Evolutionary conservation across 1,284 basidiomycete genomes (phyloP).

Genomic region (Polyporus tsugae): DNA sequence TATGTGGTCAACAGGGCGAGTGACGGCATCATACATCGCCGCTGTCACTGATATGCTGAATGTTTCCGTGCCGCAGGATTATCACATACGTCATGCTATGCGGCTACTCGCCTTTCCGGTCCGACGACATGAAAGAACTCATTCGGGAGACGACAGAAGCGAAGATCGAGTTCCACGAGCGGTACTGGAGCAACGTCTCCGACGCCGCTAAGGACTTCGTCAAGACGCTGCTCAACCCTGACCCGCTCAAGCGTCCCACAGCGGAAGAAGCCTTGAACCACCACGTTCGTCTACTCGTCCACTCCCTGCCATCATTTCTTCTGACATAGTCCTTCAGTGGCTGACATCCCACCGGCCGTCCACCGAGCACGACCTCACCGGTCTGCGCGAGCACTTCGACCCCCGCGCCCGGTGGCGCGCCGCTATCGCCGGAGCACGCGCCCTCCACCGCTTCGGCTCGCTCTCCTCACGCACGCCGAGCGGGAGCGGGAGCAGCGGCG

Average conservation of each 20-base stretch:
- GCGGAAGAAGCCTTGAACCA: conserved; percentile 76
- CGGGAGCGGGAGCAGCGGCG: conserved; percentile 35
- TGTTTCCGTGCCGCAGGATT: conserved; percentile 58
- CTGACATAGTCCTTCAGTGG: conserved; percentile 58
- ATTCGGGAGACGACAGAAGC: conserved; percentile 85
- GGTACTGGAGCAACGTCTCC: conserved; percentile 94
- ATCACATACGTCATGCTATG: conserved; percentile 95
- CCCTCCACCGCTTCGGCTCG: conserved; percentile 49
- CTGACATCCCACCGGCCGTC: conserved; percentile 66
- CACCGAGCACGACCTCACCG: conserved; percentile 76
- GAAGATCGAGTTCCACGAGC: conserved; percentile 90
- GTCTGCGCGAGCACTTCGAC: conserved; percentile 83
- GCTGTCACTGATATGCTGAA: not conserved
- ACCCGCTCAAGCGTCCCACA: conserved; percentile 78
- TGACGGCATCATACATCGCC: conserved; percentile 18
- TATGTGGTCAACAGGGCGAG: conserved; percentile 91
- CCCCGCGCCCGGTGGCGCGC: conserved; percentile 72
- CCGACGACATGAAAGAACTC: conserved; percentile 81
- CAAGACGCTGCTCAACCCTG: conserved; percentile 73
- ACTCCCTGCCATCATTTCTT: not conserved
- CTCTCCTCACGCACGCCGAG: conserved; percentile 27
- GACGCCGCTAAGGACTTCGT: conserved; percentile 88
- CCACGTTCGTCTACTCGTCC: conserved; percentile 41
- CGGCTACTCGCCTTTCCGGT: conserved; percentile 93
- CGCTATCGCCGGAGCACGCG: conserved; percentile 72